These are phyloP conservation scores for Pseudopithomyces chartarum DNA, from an alignment of 2,329 filamentous ascomycete species.

Conservation along the genomic window DNA sequence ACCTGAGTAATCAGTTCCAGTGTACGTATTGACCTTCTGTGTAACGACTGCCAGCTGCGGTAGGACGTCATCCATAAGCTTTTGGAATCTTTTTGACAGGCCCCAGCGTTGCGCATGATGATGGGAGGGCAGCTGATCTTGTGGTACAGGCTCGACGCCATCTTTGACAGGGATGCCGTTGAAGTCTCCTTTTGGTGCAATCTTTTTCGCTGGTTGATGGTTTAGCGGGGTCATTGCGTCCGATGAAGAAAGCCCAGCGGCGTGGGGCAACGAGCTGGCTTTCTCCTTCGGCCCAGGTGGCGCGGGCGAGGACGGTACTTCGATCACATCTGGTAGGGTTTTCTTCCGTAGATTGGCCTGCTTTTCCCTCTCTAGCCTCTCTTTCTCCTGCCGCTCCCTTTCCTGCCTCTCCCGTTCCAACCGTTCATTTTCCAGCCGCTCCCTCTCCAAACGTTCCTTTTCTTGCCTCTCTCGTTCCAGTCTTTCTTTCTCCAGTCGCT, in stretches of 20 bases:
- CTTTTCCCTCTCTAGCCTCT: not conserved
- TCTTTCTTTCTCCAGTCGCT: conserved; percentile 4
- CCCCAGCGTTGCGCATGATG: conserved; percentile 60
- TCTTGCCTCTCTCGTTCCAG: not conserved
- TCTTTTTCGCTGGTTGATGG: conserved; percentile 9
- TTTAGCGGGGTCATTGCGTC: conserved; percentile 2
- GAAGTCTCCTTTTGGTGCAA: conserved; percentile 6
- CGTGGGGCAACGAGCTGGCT: not conserved
- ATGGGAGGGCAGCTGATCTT: conserved; percentile 57
- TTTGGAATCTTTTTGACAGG: conserved; percentile 65
- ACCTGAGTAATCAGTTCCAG: conserved; percentile 80
- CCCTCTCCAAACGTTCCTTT: conserved; percentile 6
- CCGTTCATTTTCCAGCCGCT: not conserved
- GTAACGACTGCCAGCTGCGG: conserved; percentile 82
- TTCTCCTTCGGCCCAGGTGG: not conserved
- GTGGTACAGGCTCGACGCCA: conserved; percentile 39
- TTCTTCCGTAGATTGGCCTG: not conserved
- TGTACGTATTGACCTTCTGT: conserved; percentile 89
- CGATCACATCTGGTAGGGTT: not conserved
- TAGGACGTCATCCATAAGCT: conserved; percentile 88
- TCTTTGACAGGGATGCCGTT: conserved; percentile 24
- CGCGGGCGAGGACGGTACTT: not conserved
- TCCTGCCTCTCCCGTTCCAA: not conserved
- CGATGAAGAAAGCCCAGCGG: not conserved
- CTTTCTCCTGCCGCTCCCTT: not conserved